Percentiles rank a stretch among this genome's conserved stretches.
Conservation (phyloP, 225 moss, liverwort and hornwort genomes). For the Sphagnum contortum region DNA sequence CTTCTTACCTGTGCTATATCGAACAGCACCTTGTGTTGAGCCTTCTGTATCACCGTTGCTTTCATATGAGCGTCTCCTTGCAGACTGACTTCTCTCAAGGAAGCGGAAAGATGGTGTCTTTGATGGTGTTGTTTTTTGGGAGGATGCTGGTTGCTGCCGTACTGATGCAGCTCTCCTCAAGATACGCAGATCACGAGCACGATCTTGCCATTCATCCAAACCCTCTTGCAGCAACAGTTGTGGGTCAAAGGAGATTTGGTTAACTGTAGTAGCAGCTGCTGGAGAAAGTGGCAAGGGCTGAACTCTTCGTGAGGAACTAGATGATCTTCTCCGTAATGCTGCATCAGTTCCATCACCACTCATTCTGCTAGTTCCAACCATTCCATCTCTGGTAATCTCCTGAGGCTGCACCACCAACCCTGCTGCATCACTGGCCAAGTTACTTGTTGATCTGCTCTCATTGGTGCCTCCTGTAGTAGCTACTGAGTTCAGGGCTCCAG, state of each 20-base stretch:
- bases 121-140: no score
- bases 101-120: conserved; percentile 22
- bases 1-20: conserved; percentile 31
- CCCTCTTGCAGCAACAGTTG: conserved; percentile 54
- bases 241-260: conserved; percentile 37
- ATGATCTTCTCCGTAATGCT: conserved; percentile 16
- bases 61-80: conserved; percentile 33
- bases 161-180: conserved; percentile 35
- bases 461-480: conserved; percentile 6
- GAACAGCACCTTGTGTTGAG: conserved; percentile 32
- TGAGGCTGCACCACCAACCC: no score
- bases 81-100: conserved; percentile 35
- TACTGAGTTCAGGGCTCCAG: conserved; percentile 7
- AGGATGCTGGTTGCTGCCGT: conserved; percentile 20
- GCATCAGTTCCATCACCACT: background rate
- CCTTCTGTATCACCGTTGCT: conserved; percentile 33
- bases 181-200: conserved; percentile 37
- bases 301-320: conserved; percentile 17
- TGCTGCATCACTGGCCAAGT: conserved; percentile 7
- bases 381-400: no score
- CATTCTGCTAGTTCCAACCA: no score
- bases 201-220: conserved; percentile 73
- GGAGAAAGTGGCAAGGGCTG: conserved; percentile 14
- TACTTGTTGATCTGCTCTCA: conserved; percentile 15
- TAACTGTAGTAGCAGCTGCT: conserved; percentile 11